Conservation (phyloP, 1,139 yeast species). For the Meyerozyma guilliermondii region DNA sequence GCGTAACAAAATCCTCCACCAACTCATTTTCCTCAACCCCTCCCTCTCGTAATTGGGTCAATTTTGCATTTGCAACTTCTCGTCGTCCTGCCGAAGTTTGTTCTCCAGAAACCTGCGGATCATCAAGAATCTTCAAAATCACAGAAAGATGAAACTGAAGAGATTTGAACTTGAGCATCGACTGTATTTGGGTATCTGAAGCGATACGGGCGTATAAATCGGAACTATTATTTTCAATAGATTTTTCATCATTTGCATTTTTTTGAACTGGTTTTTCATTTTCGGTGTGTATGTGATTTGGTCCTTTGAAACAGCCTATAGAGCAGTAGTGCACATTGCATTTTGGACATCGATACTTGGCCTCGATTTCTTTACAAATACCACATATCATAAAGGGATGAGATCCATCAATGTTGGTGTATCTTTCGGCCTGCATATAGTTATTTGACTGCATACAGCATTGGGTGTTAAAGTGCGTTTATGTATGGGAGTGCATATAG, state of each 20-base stretch:
- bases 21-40: constrained; percentile 62
- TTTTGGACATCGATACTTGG: constrained; percentile 12
- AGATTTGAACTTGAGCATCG: constrained; percentile 42
- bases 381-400: constrained; percentile 7
- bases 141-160: constrained; percentile 51
- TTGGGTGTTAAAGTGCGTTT: no score
- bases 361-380: constrained; percentile 6
- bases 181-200: constrained; percentile 33
- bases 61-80: constrained; percentile 55
- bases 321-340: constrained; percentile 42
- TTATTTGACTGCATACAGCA: no score
- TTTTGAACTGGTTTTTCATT: constrained; percentile 2
- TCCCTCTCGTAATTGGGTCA: constrained; percentile 54
- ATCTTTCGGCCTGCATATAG: not conserved
- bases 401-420: not conserved
- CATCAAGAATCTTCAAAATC: constrained; percentile 40
- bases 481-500: not conserved
- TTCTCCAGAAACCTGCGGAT: constrained; percentile 42
- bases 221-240: constrained; percentile 8
- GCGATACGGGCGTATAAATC: constrained; percentile 16
- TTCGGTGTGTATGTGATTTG: constrained; percentile 30
- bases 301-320: constrained; percentile 51
- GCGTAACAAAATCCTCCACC: constrained; percentile 53
- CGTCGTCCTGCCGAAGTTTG: constrained; percentile 43
- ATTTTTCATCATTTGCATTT: constrained; percentile 2